A percentile compares a stretch with the other conserved stretches of the same genome.
Evolutionary conservation across 192 early-diverging fungal species (phyloP).

Genomic region (Podila clonocystis): DNA sequence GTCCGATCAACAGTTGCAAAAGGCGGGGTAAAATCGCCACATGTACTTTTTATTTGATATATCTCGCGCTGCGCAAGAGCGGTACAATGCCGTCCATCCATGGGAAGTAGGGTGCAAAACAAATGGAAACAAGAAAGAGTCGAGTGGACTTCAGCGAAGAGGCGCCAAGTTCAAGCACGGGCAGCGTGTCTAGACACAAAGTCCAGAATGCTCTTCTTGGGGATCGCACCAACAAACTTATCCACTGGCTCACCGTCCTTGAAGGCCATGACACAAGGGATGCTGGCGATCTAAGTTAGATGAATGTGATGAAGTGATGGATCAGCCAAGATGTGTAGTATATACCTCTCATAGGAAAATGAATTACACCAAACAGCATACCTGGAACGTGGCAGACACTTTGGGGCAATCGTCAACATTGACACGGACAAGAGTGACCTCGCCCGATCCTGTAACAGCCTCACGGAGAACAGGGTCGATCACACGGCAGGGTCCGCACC

Average conservation of each 20-base stretch:
- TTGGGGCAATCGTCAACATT: slow-evolving; percentile 76
- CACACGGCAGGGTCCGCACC: slow-evolving; percentile 88
- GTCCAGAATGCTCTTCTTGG: slow-evolving; percentile 60
- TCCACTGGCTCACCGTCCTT: slow-evolving; percentile 68
- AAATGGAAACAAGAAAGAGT: too few relatives aligned
- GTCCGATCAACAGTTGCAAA: too few relatives aligned
- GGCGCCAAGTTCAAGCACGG: slow-evolving; percentile 3
- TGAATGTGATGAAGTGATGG: background rate
- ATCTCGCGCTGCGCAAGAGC: too few relatives aligned
- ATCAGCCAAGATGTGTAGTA: background rate
- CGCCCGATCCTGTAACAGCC: slow-evolving; percentile 68
- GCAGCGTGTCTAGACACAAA: slow-evolving; percentile 58
- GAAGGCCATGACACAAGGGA: slow-evolving; percentile 83
- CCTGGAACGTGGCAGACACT: slow-evolving; percentile 70
- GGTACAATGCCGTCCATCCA: too few relatives aligned
- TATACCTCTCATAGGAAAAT: background rate
- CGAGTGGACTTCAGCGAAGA: too few relatives aligned
- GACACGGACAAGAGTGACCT: slow-evolving; percentile 78
- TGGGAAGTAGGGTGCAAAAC: too few relatives aligned
- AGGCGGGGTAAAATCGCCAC: too few relatives aligned
- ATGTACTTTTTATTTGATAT: too few relatives aligned
- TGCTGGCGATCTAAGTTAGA: slow-evolving; percentile 63
- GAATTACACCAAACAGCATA: slow-evolving; percentile 26
- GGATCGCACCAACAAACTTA: slow-evolving; percentile 72
- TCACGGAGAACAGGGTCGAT: slow-evolving; percentile 76